phyloP scores from a whole-genome alignment of 169 alveolate genomes.

The Plasmodium knowlesi region DNA sequence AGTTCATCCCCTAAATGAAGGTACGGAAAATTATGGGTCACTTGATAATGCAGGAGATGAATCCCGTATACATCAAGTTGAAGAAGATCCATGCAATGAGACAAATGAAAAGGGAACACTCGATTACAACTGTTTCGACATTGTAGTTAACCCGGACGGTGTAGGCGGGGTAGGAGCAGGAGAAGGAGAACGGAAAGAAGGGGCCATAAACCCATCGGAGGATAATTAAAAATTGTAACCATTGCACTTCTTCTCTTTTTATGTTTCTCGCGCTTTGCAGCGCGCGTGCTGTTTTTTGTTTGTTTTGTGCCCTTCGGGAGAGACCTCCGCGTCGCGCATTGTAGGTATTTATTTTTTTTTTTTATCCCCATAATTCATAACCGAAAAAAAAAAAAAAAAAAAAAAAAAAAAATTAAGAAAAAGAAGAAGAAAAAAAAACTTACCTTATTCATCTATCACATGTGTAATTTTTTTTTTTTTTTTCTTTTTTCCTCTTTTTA shows the following conservation, averaged over 20 bases:
- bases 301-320: not conserved
- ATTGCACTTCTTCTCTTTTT: not conserved
- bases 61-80: not conserved
- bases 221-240: not conserved
- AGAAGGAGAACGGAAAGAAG: not conserved
- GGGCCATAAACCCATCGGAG: not conserved
- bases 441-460: not conserved
- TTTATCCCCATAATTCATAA: not conserved
- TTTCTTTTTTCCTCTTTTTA: not conserved
- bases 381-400: not conserved
- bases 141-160: constrained; percentile 26
- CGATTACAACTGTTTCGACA: constrained; percentile 32
- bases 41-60: not conserved
- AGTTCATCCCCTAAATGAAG: not conserved
- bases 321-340: not conserved
- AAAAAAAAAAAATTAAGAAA: not conserved
- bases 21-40: not conserved
- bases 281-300: not conserved
- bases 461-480: not conserved
- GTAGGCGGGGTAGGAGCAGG: not conserved
- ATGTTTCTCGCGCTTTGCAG: not conserved
- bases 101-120: not conserved
- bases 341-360: not conserved
- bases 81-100: not conserved
- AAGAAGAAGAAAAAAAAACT: not conserved